These are phyloP conservation scores for Podospora tetraspora DNA, from an alignment of 495 filamentous ascomycete species.

Conservation along the genomic window DNA sequence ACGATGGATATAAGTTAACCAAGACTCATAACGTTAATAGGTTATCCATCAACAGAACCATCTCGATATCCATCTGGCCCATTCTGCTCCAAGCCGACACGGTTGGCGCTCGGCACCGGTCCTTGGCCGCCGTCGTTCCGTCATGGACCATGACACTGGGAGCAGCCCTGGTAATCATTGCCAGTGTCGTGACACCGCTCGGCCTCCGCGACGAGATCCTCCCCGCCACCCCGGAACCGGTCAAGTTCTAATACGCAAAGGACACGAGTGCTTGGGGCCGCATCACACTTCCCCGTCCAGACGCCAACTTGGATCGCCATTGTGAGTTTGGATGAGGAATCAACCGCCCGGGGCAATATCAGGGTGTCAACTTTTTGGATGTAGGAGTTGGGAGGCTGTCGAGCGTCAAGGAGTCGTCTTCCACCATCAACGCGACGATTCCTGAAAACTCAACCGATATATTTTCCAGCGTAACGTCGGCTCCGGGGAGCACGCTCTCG, in stretches of 20 bases:
- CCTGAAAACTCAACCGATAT: background rate
- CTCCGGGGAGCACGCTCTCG: background rate
- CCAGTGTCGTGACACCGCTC: background rate
- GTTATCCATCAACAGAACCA: background rate
- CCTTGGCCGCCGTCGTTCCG: background rate
- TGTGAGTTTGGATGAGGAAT: background rate
- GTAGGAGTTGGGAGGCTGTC: background rate
- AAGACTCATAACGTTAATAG: too few relatives aligned
- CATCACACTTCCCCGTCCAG: background rate
- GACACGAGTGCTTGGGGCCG: background rate
- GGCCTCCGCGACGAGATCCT: background rate
- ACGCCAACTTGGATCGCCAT: background rate
- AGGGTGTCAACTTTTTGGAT: background rate
- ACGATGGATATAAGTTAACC: too few relatives aligned
- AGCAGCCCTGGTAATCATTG: background rate
- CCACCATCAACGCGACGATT: background rate
- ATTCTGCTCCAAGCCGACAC: background rate
- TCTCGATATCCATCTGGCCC: background rate
- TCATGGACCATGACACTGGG: background rate
- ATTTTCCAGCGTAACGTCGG: background rate
- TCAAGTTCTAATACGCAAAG: background rate
- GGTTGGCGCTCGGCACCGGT: background rate
- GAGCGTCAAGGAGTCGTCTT: background rate
- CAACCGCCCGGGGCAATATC: conserved; percentile 1
- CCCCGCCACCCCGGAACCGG: background rate